Evolutionary conservation across 257 asterid species (phyloP).

Genomic region (Linaria vulgaris): DNA sequence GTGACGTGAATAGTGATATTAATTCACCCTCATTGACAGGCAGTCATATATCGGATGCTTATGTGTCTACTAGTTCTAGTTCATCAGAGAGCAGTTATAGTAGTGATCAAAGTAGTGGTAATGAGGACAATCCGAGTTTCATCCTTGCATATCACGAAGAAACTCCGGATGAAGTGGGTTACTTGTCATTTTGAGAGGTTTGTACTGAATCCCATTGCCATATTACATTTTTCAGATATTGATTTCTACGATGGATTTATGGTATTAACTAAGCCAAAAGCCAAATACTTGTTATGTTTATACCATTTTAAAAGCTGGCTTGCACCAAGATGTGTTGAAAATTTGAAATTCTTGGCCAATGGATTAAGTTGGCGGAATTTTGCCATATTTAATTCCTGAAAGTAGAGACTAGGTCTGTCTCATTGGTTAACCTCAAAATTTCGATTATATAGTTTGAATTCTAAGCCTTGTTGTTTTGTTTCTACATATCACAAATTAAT

Average conservation of each 20-base stretch:
- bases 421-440: neutral
- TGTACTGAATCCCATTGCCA: slow-evolving; percentile 11
- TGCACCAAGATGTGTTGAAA: neutral
- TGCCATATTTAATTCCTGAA: neutral
- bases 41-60: slow-evolving; percentile 45
- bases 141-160: slow-evolving; percentile 38
- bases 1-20: slow-evolving; percentile 39
- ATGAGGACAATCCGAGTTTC: slow-evolving; percentile 43
- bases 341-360: slow-evolving; percentile 3
- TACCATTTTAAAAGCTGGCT: neutral
- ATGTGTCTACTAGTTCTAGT: slow-evolving; percentile 33
- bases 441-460: neutral
- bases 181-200: slow-evolving; percentile 18
- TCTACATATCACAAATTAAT: neutral
- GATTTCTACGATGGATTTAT: slow-evolving; percentile 8
- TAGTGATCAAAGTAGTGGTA: slow-evolving; percentile 62
- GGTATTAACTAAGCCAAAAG: neutral
- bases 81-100: slow-evolving; percentile 52
- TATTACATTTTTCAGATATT: slow-evolving; percentile 25
- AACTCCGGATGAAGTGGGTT: slow-evolving; percentile 58
- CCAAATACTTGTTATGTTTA: slow-evolving; percentile 4
- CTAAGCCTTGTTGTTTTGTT: neutral
- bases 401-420: neutral
- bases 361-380: slow-evolving; percentile 8
- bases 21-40: slow-evolving; percentile 41